phyloP scores from a whole-genome alignment of 2,329 filamentous ascomycete species.

The Talaromyces sp. region DNA sequence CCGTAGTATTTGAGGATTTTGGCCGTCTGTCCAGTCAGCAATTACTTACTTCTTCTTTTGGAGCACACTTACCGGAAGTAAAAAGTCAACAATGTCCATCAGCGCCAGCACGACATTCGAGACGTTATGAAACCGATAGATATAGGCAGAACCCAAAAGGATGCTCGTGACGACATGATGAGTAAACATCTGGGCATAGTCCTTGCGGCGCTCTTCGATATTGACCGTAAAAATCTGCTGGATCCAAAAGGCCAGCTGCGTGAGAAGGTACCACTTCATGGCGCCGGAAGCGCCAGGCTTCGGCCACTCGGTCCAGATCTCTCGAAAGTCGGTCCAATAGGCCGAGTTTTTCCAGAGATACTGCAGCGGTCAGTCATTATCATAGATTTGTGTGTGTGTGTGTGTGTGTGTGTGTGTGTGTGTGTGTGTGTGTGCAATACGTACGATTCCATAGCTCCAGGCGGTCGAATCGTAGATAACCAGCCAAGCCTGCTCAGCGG shows the following conservation, averaged over 20 bases:
- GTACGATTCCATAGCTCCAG: conserved; percentile 79
- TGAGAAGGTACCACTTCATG: conserved; percentile 84
- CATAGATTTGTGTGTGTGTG: not conserved
- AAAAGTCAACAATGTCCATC: conserved; percentile 89
- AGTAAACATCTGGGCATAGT: conserved; percentile 91
- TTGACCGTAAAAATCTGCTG: conserved; percentile 93
- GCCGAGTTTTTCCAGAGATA: conserved; percentile 74
- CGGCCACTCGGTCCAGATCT: conserved; percentile 84
- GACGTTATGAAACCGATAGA: conserved; percentile 79
- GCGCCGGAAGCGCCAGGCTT: conserved; percentile 66
- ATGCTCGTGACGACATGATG: conserved; percentile 87
- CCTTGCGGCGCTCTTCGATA: conserved; percentile 90
- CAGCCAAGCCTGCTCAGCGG: conserved; percentile 93
- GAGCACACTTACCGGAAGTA: conserved; percentile 65
- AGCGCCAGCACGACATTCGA: conserved; percentile 83
- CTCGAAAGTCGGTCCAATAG: conserved; percentile 70
- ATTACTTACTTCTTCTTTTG: not conserved
- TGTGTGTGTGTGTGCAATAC: conserved; percentile 25
- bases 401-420: no score
- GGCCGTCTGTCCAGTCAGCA: conserved; percentile 55
- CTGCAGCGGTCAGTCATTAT: conserved; percentile 40
- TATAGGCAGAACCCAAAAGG: conserved; percentile 76
- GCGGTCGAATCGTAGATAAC: conserved; percentile 76
- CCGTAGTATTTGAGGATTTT: conserved; percentile 92
- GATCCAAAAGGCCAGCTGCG: conserved; percentile 87